A percentile compares a stretch with the other conserved stretches of the same genome.
phyloP scores from a whole-genome alignment of 352 stramenopile genomes.

The Blastocystis hominis region DNA sequence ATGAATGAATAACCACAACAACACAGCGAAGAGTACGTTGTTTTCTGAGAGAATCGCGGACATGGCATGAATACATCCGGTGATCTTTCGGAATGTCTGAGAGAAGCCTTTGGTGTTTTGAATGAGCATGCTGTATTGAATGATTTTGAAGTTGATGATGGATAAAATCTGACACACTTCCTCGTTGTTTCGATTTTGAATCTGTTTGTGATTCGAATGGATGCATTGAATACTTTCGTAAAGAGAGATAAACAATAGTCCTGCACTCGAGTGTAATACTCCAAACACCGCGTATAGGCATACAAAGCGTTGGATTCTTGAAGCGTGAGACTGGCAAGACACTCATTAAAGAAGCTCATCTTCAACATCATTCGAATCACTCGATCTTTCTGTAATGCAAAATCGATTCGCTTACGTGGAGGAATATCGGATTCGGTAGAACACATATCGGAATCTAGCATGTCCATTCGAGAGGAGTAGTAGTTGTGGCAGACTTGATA shows the following conservation, averaged over 20 bases:
- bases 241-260: conserved; percentile 45
- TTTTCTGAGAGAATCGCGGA: background rate
- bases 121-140: conserved; percentile 36
- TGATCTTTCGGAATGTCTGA: conserved; percentile 42
- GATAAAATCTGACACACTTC: conserved; percentile 44
- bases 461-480: conserved; percentile 23
- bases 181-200: conserved; percentile 18
- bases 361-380: conserved; percentile 49
- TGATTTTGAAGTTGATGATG: conserved; percentile 56
- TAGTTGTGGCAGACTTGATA: conserved; percentile 37
- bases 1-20: background rate
- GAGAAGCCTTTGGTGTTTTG: background rate
- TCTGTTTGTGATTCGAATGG: background rate
- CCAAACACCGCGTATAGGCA: conserved; percentile 32
- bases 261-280: conserved; percentile 47
- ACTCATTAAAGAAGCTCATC: conserved; percentile 56
- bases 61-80: conserved; percentile 27
- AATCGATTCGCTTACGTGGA: background rate
- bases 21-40: background rate
- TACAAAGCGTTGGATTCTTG: conserved; percentile 18
- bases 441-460: conserved; percentile 23
- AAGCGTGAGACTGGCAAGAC: conserved; percentile 26
- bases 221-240: background rate
- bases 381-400: background rate
- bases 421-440: background rate